These are phyloP conservation scores for Pseudogymnoascus sp. DNA, from an alignment of 2,329 filamentous ascomycete genomes.

Conservation along the genomic window DNA sequence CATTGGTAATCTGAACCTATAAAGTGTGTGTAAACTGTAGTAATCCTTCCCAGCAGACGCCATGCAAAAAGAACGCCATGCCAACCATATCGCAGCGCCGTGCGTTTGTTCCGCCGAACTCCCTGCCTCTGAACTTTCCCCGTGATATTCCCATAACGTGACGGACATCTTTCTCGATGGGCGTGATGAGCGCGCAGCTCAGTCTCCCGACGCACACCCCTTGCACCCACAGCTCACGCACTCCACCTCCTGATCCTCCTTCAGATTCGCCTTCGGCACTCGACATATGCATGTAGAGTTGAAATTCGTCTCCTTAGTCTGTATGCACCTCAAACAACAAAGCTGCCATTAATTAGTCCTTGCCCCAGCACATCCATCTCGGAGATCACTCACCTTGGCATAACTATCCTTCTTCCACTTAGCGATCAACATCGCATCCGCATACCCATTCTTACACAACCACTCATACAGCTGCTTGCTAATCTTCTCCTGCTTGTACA, in stretches of 20 bases:
- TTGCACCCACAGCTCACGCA: constrained; percentile 93
- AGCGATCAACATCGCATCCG: constrained; percentile 88
- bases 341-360: constrained; percentile 43
- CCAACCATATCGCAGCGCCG: not conserved
- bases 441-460: constrained; percentile 93
- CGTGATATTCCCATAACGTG: not conserved
- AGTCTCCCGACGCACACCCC: constrained; percentile 83
- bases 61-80: not conserved
- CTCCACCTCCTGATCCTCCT: constrained; percentile 82
- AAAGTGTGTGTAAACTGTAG: not conserved
- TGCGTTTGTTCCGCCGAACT: not conserved
- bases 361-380: not conserved
- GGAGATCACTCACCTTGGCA: constrained; percentile 63
- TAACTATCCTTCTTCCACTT: constrained; percentile 99
- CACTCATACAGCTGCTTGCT: constrained; percentile 88
- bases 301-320: constrained; percentile 99
- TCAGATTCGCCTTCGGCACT: constrained; percentile 80
- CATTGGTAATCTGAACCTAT: not conserved
- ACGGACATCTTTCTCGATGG: not conserved
- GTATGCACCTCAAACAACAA: constrained; percentile 90
- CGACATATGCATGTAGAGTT: constrained; percentile 95
- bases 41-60: not conserved
- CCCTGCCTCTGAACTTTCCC: not conserved
- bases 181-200: not conserved
- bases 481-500: constrained; percentile 96